phyloP scores from a whole-genome alignment of 768 basidiomycete genomes.

The Tubosaeta brunneosetosa region DNA sequence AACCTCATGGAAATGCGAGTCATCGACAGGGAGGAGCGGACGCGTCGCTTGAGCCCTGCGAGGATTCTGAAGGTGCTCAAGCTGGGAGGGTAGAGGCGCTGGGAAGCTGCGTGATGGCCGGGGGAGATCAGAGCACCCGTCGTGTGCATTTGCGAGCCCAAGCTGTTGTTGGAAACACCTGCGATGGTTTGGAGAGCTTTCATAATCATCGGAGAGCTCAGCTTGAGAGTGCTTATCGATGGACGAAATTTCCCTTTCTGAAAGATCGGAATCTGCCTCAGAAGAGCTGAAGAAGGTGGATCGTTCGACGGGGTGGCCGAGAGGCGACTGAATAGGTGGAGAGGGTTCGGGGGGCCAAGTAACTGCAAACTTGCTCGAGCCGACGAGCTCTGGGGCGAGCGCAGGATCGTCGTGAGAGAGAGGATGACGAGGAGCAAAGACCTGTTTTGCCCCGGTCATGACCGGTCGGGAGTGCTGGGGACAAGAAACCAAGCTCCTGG shows the following conservation, averaged over 20 bases:
- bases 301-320: conserved; percentile 32
- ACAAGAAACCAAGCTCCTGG: conserved; percentile 16
- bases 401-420: conserved; percentile 38
- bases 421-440: conserved; percentile 51
- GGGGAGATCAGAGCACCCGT: conserved; percentile 35
- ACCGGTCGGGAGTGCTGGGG: conserved; percentile 1
- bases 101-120: conserved; percentile 75
- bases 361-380: conserved; percentile 55
- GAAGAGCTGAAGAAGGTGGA: conserved; percentile 43
- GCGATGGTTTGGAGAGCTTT: conserved; percentile 23
- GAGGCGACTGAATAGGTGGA: conserved; percentile 35
- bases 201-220: conserved; percentile 31
- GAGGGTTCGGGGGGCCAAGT: conserved; percentile 51
- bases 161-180: conserved; percentile 23
- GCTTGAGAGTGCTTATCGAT: conserved; percentile 29
- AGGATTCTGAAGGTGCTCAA: conserved; percentile 73
- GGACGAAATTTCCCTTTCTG: conserved; percentile 40
- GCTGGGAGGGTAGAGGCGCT: conserved; percentile 73
- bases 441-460: conserved; percentile 31
- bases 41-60: conserved; percentile 30
- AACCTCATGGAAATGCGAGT: conserved; percentile 54
- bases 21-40: conserved; percentile 15
- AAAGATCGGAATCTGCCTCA: conserved; percentile 48
- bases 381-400: conserved; percentile 41
- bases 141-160: conserved; percentile 15